A percentile compares a stretch with the other conserved stretches of the same genome.
These are phyloP conservation scores for Thielaviopsis musarum DNA, from an alignment of 2,329 filamentous ascomycete genomes.

Conservation along the genomic window DNA sequence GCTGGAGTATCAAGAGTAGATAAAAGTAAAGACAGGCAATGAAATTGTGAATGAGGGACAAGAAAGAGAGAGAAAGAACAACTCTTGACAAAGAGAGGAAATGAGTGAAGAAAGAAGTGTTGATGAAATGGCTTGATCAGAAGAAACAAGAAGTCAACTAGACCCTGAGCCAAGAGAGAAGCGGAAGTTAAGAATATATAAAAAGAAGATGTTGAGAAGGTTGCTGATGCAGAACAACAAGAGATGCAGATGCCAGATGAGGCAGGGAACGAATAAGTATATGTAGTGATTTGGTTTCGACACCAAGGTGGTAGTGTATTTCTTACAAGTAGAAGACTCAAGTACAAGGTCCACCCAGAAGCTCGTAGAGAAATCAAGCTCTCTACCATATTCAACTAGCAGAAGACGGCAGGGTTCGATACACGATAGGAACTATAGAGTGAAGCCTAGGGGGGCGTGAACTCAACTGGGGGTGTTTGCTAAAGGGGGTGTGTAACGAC, in stretches of 20 bases:
- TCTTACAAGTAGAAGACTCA: neutral
- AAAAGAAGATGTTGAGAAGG: constrained; percentile 6
- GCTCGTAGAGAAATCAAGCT: neutral
- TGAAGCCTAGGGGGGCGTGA: neutral
- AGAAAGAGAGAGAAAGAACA: neutral
- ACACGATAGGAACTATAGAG: neutral
- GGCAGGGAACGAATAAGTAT: constrained; percentile 6
- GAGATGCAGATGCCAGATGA: neutral
- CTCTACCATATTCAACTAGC: neutral
- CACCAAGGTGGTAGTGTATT: neutral
- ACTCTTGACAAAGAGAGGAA: constrained; percentile 1
- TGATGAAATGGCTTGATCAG: neutral
- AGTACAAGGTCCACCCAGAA: neutral
- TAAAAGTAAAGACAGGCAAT: neutral
- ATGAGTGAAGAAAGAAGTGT: neutral
- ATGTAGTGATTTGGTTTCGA: neutral
- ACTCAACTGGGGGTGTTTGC: neutral
- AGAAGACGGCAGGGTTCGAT: neutral
- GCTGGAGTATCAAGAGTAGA: neutral
- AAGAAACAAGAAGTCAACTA: neutral
- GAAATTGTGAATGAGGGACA: constrained; percentile 4
- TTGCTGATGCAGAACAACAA: constrained; percentile 1
- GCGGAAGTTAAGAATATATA: constrained; percentile 2
- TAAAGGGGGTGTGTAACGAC: neutral
- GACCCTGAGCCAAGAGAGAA: constrained; percentile 1